Conservation (phyloP, 441 rosid species). For the Rhodomyrtus psidioides region DNA sequence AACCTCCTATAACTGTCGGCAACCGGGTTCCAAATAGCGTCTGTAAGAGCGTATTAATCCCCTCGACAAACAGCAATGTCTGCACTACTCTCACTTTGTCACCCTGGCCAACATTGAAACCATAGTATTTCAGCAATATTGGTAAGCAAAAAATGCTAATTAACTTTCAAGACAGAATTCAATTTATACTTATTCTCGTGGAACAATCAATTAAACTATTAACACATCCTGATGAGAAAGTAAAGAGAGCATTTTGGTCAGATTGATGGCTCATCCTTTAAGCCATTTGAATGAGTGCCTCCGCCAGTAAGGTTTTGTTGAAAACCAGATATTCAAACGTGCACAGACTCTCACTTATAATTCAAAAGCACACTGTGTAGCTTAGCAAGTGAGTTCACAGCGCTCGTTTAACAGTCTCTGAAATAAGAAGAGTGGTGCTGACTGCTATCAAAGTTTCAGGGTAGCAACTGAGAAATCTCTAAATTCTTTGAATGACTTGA, state of each 20-base stretch:
- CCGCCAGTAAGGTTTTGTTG: background rate
- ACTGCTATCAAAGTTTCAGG: background rate
- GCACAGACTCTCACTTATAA: background rate
- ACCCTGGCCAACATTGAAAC: constrained; percentile 36
- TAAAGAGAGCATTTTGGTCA: background rate
- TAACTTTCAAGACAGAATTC: background rate
- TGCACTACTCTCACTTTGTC: constrained; percentile 98
- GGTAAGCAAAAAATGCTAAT: background rate
- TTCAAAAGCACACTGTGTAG: background rate
- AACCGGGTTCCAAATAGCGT: constrained; percentile 90
- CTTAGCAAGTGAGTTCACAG: background rate
- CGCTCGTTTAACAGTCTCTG: background rate
- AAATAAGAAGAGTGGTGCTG: background rate
- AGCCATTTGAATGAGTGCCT: background rate
- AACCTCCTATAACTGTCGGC: constrained; percentile 95
- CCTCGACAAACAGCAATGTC: constrained; percentile 88
- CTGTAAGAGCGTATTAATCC: constrained; percentile 87
- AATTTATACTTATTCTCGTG: background rate
- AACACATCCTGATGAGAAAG: background rate
- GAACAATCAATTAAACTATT: background rate
- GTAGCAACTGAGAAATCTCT: background rate
- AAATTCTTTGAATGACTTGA: background rate
- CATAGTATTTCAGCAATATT: background rate
- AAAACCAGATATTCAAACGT: background rate
- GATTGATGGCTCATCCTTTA: background rate